Base-by-base conservation (phyloP, 108 stramenopile species). In the Cyclotella sp. region DNA sequence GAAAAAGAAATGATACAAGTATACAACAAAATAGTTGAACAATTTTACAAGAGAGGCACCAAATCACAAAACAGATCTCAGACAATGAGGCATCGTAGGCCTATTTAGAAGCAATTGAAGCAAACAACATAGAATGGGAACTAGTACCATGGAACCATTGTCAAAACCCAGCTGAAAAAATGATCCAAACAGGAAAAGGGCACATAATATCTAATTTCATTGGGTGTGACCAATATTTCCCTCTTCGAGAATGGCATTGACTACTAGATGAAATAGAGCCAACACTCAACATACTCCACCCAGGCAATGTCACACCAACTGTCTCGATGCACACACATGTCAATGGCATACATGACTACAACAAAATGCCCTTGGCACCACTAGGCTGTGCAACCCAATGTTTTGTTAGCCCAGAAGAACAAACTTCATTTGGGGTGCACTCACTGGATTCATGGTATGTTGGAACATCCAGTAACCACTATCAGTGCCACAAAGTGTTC, bases 91-190 rank as follows among this genome's bases (percentile, higher is more conserved):
- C 15, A n/a, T 9, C n/a, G 6, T 7, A 49, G 47, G 47, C 1
- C 15, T 58, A 58, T 9, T 21, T 58, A 1, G 10, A 26, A 5
- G 55, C 55, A 1, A 58, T 58, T 24, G 55, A 58, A 26, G 5
- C 1, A 13, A 6, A 24, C 1, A 26, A 26, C 2, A 58, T 58
- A 1, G 9, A 7, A 3, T 58, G 55, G 19, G 24, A 58, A 58
- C 22, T 58, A 0, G 21, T 28, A 2, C 55, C 55, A 27, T 21
- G 5, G 3, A 1, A 26, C 55, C 7, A 58, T 26, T 21, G 24
- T 9, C 24, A 21, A 13, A 58, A 58, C 22, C 21, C 24, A 58
- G 55, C 55, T 58, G 55, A 58, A 27, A 58, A 58, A 58, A 21
- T 3, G 5, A 26, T 58, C 4, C 55, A 58, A 24, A 26, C 24